These are phyloP conservation scores for Drechslerella dactyloides DNA, from an alignment of 2,329 filamentous ascomycete genomes.

Conservation along the genomic window DNA sequence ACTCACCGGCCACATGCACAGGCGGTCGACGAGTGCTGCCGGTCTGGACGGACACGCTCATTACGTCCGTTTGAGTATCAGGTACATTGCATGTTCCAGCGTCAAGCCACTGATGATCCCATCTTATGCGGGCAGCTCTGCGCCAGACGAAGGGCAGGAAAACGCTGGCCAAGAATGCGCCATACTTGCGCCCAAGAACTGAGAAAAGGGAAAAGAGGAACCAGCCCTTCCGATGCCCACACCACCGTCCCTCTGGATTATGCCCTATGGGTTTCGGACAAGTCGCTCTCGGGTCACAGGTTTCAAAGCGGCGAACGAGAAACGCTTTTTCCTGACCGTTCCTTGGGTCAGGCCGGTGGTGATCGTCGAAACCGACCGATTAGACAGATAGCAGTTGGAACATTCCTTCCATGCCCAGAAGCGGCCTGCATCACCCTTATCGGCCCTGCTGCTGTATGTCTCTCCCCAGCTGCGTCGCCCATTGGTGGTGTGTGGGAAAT, in stretches of 20 bases:
- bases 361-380: slow-evolving; percentile 10
- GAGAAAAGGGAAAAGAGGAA: slow-evolving; percentile 11
- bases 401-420: too few relatives aligned
- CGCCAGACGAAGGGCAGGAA: neutral
- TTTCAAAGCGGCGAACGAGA: slow-evolving; percentile 13
- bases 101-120: slow-evolving; percentile 11
- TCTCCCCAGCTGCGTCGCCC: too few relatives aligned
- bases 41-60: neutral
- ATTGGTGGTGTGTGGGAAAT: too few relatives aligned
- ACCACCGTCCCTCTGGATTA: slow-evolving; percentile 16
- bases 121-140: neutral
- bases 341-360: slow-evolving; percentile 17
- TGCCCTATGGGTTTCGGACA: neutral
- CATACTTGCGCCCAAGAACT: slow-evolving; percentile 28
- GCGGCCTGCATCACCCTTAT: too few relatives aligned
- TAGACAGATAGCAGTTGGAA: too few relatives aligned
- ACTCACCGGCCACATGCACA: neutral
- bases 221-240: slow-evolving; percentile 30
- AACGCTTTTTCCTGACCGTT: slow-evolving; percentile 4
- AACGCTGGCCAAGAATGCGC: slow-evolving; percentile 22
- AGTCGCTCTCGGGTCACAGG: slow-evolving; percentile 13
- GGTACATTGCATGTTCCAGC: slow-evolving; percentile 9
- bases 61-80: slow-evolving; percentile 1
- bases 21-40: neutral
- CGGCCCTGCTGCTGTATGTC: too few relatives aligned